Base-by-base conservation (phyloP, 2,329 filamentous ascomycete species). In the Talaromyces sp. region DNA sequence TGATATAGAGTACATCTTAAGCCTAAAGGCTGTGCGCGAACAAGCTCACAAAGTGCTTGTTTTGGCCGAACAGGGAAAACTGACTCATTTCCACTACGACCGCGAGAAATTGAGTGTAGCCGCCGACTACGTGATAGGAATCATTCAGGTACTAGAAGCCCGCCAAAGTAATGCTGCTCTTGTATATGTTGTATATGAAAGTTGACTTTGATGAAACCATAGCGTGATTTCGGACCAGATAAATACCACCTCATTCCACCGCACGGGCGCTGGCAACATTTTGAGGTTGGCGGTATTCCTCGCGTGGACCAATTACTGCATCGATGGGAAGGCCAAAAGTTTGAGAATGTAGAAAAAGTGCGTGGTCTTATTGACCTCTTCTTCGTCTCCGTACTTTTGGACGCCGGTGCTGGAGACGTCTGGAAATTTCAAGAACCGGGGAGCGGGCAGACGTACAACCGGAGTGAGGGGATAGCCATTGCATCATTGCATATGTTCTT, bases 331-430 rank as follows among this genome's bases (percentile, higher is more conserved):
- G 68, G 66, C 1, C 71, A 75, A 0, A 28, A 25, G 0, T 68
- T 70, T 42, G 80, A 84, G 54, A 73, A 76, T 1, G 64, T 72
- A 0, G 84, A 85, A 63, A 69, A 78, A 3, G 81, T 81, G 0
- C 81, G 84, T 1, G 79, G 84, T 0, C 72, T 87, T 18, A 78
- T 86, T 44, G 85, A 88, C 67, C 73, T 88, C 7, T 88, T 87
- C 73, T 82, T 87, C 50, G 82, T 86, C 1, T 85, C 84, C 0
- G 84, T 86, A 0, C 76, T 86, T 9, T 74, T 86, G 0, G 84
- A 86, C 67, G 83, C 59, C 5, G 59, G 59, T n/a, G 48, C 59
- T 6, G 59, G 48, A 9, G 59, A 61, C 25, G 21, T 42, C 25
- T 61, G 59, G 59, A 28, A 14, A n/a, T 61, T 42, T 56, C n/a